Evolutionary conservation across 257 asterid species (phyloP), one percentile per base, ranked within the genome.

Genomic region (Rehmannia glutinosa): DNA sequence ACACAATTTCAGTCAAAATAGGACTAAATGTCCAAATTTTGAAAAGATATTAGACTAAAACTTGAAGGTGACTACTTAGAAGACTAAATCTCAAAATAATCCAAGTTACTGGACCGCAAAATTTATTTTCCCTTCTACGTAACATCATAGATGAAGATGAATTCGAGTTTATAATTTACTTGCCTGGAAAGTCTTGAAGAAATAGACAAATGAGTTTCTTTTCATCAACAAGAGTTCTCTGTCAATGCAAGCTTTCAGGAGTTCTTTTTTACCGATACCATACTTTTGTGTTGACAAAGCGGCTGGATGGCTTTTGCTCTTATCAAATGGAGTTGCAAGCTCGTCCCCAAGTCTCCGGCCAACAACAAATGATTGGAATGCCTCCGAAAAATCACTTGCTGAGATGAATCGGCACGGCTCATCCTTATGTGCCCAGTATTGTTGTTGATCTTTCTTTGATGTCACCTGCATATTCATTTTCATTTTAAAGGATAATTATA

Each of bases 381-480:
- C 87, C 53, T 86, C 87, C 0, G 80, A 80, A 35, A 86, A 86
- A 23, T 82, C 86, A 19, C 43, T 20, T 8, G 66, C 77, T 16
- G 86, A 3, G 28, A 85, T 4, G 51, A 81, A 83, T 4, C 74
- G 69, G 83, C 83, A 85, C 5, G 95, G 85, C 74, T 81, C 84
- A 46, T 81, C 81, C 49, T 51, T 73, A 2, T 45, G 61, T 9
- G 76, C 72, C 95, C 92, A 87, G 70, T 87, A 87, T 53, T 87
- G 95, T 33, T 71, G 60, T 45, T 85, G 95, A 51, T 87, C 95
- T 64, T 87, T 87, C 83, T 77, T 85, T 6, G 95, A 87, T 0
- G 95, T 87, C 36, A 87, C 89, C 95, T 87, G 73, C 59, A 69
- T 11, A 46, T 41, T 15, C 2, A 45, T 15, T n/a, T n/a, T n/a